These are phyloP conservation scores for Orychophragmus violaceus DNA, from an alignment of 345 rosid species.

Conservation along the genomic window DNA sequence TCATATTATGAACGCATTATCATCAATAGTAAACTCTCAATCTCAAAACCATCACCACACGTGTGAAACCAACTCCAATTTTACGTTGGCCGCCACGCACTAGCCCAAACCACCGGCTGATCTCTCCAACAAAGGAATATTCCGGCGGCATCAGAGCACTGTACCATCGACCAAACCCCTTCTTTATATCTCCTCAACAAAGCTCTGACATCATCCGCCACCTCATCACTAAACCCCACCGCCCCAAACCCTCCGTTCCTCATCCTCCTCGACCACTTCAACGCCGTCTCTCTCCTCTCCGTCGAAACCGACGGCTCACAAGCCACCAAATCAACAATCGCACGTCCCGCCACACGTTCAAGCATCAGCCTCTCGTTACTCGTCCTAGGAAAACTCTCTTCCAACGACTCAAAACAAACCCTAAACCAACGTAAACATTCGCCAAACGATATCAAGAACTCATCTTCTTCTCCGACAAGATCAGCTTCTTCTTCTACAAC, in stretches of 20 bases:
- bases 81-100: constrained; percentile 81
- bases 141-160: constrained; percentile 60
- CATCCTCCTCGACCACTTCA: constrained; percentile 69
- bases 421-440: constrained; percentile 85
- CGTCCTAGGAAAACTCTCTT: constrained; percentile 68
- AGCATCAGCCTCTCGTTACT: constrained; percentile 88
- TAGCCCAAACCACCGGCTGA: constrained; percentile 93
- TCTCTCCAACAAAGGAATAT: constrained; percentile 94
- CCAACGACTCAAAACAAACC: constrained; percentile 83
- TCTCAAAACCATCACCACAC: constrained; percentile 35
- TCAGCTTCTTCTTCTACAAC: constrained; percentile 94
- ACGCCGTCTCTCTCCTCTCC: constrained; percentile 75
- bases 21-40: constrained; percentile 8
- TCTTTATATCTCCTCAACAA: constrained; percentile 90
- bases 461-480: constrained; percentile 43
- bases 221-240: constrained; percentile 65
- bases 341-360: constrained; percentile 72
- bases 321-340: constrained; percentile 75
- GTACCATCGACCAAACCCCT: constrained; percentile 79
- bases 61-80: constrained; percentile 35
- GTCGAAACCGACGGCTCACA: constrained; percentile 56
- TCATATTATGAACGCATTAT: constrained; percentile 23
- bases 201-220: constrained; percentile 83
- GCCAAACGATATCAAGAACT: constrained; percentile 59
- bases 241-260: constrained; percentile 49